Evolutionary conservation across 495 filamentous ascomycete genomes (phyloP).

Genomic region (Copromyces sp.): DNA sequence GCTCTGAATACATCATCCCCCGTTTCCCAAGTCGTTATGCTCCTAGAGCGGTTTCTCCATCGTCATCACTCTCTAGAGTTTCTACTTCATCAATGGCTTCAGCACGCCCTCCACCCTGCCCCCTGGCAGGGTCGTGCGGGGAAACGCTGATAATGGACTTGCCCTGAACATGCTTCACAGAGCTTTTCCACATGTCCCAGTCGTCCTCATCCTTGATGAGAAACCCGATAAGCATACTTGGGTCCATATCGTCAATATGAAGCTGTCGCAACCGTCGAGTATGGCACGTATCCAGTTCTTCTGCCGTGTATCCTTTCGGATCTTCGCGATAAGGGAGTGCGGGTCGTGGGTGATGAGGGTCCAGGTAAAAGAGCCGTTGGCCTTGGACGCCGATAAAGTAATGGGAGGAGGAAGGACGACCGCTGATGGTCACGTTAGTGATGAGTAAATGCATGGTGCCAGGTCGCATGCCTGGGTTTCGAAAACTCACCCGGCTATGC

Average conservation of each 20-base stretch:
- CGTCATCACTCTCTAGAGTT: constrained; percentile 56
- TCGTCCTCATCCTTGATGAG: constrained; percentile 73
- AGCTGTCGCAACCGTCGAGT: constrained; percentile 74
- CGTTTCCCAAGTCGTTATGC: constrained; percentile 15
- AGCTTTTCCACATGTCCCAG: constrained; percentile 70
- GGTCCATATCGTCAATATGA: constrained; percentile 88
- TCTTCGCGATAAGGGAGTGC: constrained; percentile 48
- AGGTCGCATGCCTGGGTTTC: background rate
- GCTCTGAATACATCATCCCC: background rate
- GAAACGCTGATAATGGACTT: constrained; percentile 80
- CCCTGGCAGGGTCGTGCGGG: constrained; percentile 50
- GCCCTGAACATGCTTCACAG: constrained; percentile 56
- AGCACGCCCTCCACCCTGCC: constrained; percentile 46
- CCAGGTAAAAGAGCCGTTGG: constrained; percentile 83
- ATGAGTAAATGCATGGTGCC: background rate
- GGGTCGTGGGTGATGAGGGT: constrained; percentile 75
- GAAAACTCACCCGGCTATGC: constrained; percentile 80
- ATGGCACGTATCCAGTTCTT: constrained; percentile 78
- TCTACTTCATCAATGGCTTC: constrained; percentile 86
- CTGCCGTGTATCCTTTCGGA: constrained; percentile 46
- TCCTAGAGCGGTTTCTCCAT: constrained; percentile 37
- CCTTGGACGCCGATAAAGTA: constrained; percentile 97
- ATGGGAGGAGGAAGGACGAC: constrained; percentile 87
- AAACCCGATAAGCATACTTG: constrained; percentile 98
- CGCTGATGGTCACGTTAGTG: constrained; percentile 39